Percentiles rank a stretch among this genome's conserved stretches.
Evolutionary conservation across 2,329 filamentous ascomycete genomes (phyloP).

Genomic region (Lachnum nothofagi): DNA sequence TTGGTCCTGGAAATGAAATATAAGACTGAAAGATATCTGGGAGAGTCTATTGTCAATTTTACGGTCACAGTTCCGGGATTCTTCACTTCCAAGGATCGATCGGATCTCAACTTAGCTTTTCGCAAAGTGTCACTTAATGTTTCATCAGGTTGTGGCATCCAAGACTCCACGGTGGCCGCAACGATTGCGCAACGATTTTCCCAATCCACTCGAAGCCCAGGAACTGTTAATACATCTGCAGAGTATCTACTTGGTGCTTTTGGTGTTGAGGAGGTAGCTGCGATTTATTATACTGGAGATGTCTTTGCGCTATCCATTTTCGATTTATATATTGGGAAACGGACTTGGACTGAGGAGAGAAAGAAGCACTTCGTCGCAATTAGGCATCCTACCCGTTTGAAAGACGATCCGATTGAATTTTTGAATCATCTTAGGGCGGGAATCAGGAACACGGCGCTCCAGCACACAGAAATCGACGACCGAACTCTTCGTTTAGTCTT

Average conservation of each 20-base stretch:
- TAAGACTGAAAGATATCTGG: not conserved
- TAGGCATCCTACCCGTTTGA: not conserved
- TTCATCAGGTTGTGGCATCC: not conserved
- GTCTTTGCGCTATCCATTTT: slow-evolving; percentile 4
- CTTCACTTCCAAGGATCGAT: not conserved
- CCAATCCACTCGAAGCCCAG: not conserved
- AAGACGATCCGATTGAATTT: not conserved
- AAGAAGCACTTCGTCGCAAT: not conserved
- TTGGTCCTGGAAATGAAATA: slow-evolving; percentile 1
- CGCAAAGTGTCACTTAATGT: not conserved
- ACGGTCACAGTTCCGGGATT: not conserved
- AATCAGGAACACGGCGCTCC: not conserved
- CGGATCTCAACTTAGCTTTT: slow-evolving; percentile 1
- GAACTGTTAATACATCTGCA: not conserved
- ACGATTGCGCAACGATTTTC: not conserved
- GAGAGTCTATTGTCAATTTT: not conserved
- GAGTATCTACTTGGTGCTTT: slow-evolving; percentile 3
- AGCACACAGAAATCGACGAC: not conserved
- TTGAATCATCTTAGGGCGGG: not conserved
- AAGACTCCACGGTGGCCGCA: not conserved
- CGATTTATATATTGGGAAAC: not conserved
- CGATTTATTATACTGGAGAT: not conserved
- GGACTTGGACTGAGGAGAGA: not conserved
- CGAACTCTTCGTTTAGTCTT: slow-evolving; percentile 1
- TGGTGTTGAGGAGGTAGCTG: slow-evolving; percentile 3